Percentiles rank a stretch among this genome's conserved stretches.
These are phyloP conservation scores for Acorus calamus DNA, from an alignment of 106 monocot species.

Conservation along the genomic window DNA sequence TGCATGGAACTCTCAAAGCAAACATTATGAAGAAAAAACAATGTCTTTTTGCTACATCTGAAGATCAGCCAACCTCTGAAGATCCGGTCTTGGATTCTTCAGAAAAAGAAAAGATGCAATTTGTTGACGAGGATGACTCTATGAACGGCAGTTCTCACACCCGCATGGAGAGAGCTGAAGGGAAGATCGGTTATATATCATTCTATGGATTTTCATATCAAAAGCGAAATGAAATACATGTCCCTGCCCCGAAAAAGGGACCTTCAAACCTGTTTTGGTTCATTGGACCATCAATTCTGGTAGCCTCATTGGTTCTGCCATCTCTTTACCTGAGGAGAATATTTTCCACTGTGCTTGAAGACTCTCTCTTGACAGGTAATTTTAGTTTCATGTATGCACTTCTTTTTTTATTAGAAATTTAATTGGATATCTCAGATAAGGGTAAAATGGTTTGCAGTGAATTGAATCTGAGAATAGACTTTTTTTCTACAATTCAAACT, in stretches of 20 bases:
- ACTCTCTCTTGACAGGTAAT: slow-evolving; percentile 86
- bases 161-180: slow-evolving; percentile 16
- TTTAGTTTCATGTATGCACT: background rate
- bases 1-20: too few species aligned
- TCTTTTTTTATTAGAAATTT: too few species aligned
- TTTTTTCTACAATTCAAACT: too few species aligned
- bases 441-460: too few species aligned
- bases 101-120: slow-evolving; percentile 13
- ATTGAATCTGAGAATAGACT: too few species aligned
- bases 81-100: slow-evolving; percentile 18
- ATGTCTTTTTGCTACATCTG: slow-evolving; percentile 24
- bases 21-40: too few species aligned
- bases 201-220: slow-evolving; percentile 34
- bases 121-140: slow-evolving; percentile 7
- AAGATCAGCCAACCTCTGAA: slow-evolving; percentile 12
- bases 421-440: too few species aligned
- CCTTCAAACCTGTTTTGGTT: slow-evolving; percentile 57
- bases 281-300: slow-evolving; percentile 70
- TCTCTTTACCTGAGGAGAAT: slow-evolving; percentile 78
- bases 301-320: slow-evolving; percentile 78
- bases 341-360: slow-evolving; percentile 63
- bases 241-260: slow-evolving; percentile 21
- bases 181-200: slow-evolving; percentile 72
- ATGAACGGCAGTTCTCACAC: slow-evolving; percentile 4
- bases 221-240: slow-evolving; percentile 19